phyloP scores from a whole-genome alignment of 495 filamentous ascomycete species.

The Eremomyces bilateralis region DNA sequence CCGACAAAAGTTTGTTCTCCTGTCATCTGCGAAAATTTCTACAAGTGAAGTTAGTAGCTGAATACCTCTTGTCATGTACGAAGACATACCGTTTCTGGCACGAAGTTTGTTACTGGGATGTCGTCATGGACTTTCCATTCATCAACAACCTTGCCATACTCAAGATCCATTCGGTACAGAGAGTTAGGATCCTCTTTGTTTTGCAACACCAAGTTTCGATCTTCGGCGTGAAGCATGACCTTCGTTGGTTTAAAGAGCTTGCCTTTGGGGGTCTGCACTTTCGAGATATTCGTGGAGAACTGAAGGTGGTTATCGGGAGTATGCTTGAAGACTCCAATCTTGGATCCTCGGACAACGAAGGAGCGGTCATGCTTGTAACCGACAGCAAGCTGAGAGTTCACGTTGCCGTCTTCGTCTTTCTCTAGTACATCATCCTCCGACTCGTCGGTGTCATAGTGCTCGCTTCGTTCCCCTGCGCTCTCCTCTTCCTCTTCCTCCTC shows the following conservation, averaged over 20 bases:
- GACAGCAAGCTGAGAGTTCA: slow-evolving; percentile 92
- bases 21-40: slow-evolving; percentile 97
- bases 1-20: slow-evolving; percentile 87
- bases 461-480: slow-evolving; percentile 42
- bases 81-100: slow-evolving; percentile 52
- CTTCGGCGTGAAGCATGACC: slow-evolving; percentile 91
- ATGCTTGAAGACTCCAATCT: slow-evolving; percentile 98
- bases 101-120: slow-evolving; percentile 76
- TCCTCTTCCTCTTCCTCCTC: slow-evolving; percentile 41
- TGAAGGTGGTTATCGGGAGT: slow-evolving; percentile 79
- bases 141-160: slow-evolving; percentile 96
- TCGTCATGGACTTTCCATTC: slow-evolving; percentile 99
- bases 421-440: slow-evolving; percentile 66
- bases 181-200: slow-evolving; percentile 67
- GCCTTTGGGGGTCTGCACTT: slow-evolving; percentile 75
- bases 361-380: slow-evolving; percentile 95
- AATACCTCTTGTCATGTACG: background rate
- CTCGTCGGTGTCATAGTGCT: slow-evolving; percentile 82
- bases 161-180: slow-evolving; percentile 93
- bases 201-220: slow-evolving; percentile 82
- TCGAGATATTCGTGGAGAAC: slow-evolving; percentile 94
- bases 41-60: slow-evolving; percentile 10
- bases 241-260: slow-evolving; percentile 86
- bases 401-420: slow-evolving; percentile 49
- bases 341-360: slow-evolving; percentile 87